Evolutionary conservation across 768 basidiomycete genomes (phyloP), one percentile per base, ranked within the genome.

Genomic region (Tylopilus rubrobrunneus): DNA sequence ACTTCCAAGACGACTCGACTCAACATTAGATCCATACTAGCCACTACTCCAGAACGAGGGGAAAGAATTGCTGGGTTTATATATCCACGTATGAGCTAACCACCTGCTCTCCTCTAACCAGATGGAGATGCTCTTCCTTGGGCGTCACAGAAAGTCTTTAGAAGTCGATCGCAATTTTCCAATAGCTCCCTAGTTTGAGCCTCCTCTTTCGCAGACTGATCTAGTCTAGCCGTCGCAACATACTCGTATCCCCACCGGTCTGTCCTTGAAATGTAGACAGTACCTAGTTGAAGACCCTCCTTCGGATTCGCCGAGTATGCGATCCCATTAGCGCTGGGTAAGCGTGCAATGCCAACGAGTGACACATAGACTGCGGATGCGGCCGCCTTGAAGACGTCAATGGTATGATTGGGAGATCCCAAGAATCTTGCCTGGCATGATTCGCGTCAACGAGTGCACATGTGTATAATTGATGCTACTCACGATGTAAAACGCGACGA

Each of bases 351-450:
- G 3, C 84, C 80, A 15, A 78, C 78, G n/a, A 93, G 78, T 0
- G 79, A 72, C n/a, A 86, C 65, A 65, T 92, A 81, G 6, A 85
- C 82, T 2, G 81, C 76, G 7, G 86, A 77, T 54, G 87, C 72
- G 5, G 90, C 86, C 10, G 84, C 84, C 62, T 85, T 85, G 71
- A 77, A 80, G 7, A 82, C 66, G 0, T 66, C 60, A 45, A 90
- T 86, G 14, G 82, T 73, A 59, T 89, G 88, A 61, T 87, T 71
- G 2, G 74, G 74, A 3, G 89, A 91, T 51, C 87, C 88, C 31
- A 84, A 64, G 23, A 79, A 65, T 17, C 91, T 87, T 29, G 76
- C 87, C 90, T 92, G 59, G 4, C 27, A 27, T 33, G 17, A 37
- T 23, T 42, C n/a, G 21, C 17, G 48, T 58, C 44, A 64, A 29